A percentile compares a stretch with the other conserved stretches of the same genome.
Evolutionary conservation across 2,329 filamentous ascomycete genomes (phyloP).

Genomic region (Clarireedia homoeocarpa): DNA sequence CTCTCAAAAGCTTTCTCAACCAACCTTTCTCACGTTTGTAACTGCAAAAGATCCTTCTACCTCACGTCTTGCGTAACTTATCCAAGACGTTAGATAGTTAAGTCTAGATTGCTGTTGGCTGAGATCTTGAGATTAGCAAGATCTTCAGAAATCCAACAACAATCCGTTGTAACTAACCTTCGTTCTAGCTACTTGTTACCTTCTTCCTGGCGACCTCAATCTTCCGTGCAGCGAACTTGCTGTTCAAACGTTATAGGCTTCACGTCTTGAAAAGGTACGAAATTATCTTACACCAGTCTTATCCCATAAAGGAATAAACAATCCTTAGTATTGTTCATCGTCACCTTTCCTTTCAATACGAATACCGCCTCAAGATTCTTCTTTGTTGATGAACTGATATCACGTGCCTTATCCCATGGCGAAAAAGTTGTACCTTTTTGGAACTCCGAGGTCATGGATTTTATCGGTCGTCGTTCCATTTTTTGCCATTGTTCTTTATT

Average conservation of each 20-base stretch:
- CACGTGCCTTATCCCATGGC: slow-evolving; percentile 12
- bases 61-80: too few relatives aligned
- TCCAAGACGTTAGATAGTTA: too few relatives aligned
- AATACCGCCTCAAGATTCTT: not conserved
- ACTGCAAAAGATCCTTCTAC: too few relatives aligned
- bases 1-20: too few relatives aligned
- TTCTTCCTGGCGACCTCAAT: slow-evolving; percentile 6
- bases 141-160: not conserved
- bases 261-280: slow-evolving; percentile 2
- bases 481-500: not conserved
- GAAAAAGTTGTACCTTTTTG: not conserved
- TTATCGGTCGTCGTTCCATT: not conserved
- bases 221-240: not conserved
- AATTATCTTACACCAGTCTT: not conserved
- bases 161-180: too few relatives aligned
- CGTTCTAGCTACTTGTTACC: not conserved
- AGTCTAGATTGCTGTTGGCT: too few relatives aligned
- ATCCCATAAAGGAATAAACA: not conserved
- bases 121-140: too few relatives aligned
- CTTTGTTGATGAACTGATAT: not conserved
- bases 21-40: too few relatives aligned
- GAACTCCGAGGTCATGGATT: not conserved
- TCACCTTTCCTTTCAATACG: too few relatives aligned
- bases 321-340: not conserved
- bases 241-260: not conserved